Evolutionary conservation across 2,329 filamentous ascomycete species (phyloP).

Genomic region (Cucurbitaria berberidis): DNA sequence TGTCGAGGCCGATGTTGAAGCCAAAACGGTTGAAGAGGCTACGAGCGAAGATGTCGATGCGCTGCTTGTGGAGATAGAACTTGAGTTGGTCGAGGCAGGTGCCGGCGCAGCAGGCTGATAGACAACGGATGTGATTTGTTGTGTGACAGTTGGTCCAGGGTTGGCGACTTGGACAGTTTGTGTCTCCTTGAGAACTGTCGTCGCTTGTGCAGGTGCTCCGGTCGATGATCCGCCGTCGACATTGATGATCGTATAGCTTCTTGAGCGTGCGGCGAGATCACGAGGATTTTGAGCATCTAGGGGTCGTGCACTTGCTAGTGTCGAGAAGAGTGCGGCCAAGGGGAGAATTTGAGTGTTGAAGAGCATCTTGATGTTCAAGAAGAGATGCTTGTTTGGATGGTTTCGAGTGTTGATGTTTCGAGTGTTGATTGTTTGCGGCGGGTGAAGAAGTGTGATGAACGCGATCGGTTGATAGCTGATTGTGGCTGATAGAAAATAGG

Average conservation of each 20-base stretch:
- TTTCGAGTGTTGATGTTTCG: constrained; percentile 3
- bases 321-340: constrained; percentile 30
- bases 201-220: constrained; percentile 22
- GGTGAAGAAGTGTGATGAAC: constrained; percentile 15
- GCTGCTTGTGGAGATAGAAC: constrained; percentile 18
- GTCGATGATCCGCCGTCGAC: constrained; percentile 46
- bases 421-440: constrained; percentile 1
- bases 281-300: constrained; percentile 26
- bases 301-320: constrained; percentile 31
- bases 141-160: constrained; percentile 30
- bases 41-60: constrained; percentile 6
- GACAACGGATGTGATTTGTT: constrained; percentile 31
- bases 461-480: constrained; percentile 15
- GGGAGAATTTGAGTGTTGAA: constrained; percentile 28
- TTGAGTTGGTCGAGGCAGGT: constrained; percentile 18
- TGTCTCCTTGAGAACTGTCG: constrained; percentile 31
- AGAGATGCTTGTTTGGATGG: constrained; percentile 6
- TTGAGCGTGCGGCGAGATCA: constrained; percentile 31
- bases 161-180: constrained; percentile 36
- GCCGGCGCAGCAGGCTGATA: constrained; percentile 13
- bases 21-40: constrained; percentile 28
- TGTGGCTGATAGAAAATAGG: constrained; percentile 9
- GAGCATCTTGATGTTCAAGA: constrained; percentile 33
- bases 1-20: constrained; percentile 23
- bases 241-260: constrained; percentile 49